Conservation (phyloP, 345 rosid genomes). For the Bruguiera parviflora region DNA sequence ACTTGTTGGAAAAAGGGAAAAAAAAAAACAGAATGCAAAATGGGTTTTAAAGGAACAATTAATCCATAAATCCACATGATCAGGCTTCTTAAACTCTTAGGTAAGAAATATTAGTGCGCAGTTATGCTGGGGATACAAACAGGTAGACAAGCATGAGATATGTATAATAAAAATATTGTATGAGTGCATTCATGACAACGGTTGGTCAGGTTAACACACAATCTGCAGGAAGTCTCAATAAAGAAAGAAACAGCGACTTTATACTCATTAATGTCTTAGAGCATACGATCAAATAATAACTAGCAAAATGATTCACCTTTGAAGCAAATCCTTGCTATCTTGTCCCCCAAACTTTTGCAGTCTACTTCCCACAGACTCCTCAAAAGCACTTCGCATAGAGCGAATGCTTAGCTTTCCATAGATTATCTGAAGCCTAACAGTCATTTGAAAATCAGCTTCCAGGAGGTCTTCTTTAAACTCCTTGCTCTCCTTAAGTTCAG, state of each 20-base stretch:
- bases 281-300: background rate
- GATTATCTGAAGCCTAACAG: conserved; percentile 77
- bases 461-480: conserved; percentile 51
- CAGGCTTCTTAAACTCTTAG: background rate
- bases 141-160: background rate
- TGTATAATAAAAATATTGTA: background rate
- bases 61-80: background rate
- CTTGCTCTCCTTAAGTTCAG: conserved; percentile 56
- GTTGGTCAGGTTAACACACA: background rate
- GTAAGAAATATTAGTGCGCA: background rate
- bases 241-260: background rate
- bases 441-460: conserved; percentile 62
- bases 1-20: background rate
- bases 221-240: background rate
- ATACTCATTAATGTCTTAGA: background rate
- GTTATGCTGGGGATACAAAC: background rate
- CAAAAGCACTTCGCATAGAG: conserved; percentile 73
- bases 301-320: conserved; percentile 42
- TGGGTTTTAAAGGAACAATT: background rate
- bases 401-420: conserved; percentile 66
- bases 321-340: conserved; percentile 66
- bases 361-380: conserved; percentile 79
- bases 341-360: conserved; percentile 64
- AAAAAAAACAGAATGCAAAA: background rate
- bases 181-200: background rate